A percentile compares a stretch with the other conserved stretches of the same genome.
These are phyloP conservation scores for Miamiensis avidus DNA, from an alignment of 169 alveolate species.

Conservation along the genomic window DNA sequence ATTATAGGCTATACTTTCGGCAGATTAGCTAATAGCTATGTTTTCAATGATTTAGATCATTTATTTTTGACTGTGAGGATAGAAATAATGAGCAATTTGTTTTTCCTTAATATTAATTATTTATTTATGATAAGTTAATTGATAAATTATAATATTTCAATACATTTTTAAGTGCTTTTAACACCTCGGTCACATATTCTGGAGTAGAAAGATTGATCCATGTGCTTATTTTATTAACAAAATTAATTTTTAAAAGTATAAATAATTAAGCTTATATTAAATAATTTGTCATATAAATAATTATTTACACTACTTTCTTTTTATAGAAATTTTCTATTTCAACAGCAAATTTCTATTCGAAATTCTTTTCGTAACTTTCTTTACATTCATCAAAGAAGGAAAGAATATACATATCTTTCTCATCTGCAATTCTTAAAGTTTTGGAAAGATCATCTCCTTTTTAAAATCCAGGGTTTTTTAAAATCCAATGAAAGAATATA, in stretches of 20 bases:
- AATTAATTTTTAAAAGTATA: neutral
- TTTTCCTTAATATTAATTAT: neutral
- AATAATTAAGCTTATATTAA: too few species aligned
- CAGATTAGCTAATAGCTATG: neutral
- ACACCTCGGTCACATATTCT: constrained; percentile 7
- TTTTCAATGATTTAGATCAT: constrained; percentile 13
- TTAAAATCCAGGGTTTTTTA: constrained; percentile 6
- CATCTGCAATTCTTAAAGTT: neutral
- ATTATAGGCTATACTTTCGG: constrained; percentile 7
- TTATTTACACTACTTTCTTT: neutral
- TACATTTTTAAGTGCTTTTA: constrained; percentile 14
- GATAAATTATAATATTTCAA: neutral
- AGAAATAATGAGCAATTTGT: constrained; percentile 17
- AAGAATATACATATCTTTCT: neutral
- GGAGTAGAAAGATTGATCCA: constrained; percentile 6
- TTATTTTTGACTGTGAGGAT: neutral
- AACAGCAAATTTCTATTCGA: constrained; percentile 18
- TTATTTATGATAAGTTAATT: neutral
- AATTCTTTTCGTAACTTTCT: constrained; percentile 19
- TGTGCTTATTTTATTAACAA: neutral
- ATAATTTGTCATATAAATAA: neutral
- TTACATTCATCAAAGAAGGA: constrained; percentile 1
- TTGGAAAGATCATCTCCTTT: neutral
- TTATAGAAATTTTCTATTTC: constrained; percentile 1
- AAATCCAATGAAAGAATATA: constrained; percentile 13